These are phyloP conservation scores for Effrenium voratum DNA, from an alignment of 73 alveolate species.

Conservation along the genomic window DNA sequence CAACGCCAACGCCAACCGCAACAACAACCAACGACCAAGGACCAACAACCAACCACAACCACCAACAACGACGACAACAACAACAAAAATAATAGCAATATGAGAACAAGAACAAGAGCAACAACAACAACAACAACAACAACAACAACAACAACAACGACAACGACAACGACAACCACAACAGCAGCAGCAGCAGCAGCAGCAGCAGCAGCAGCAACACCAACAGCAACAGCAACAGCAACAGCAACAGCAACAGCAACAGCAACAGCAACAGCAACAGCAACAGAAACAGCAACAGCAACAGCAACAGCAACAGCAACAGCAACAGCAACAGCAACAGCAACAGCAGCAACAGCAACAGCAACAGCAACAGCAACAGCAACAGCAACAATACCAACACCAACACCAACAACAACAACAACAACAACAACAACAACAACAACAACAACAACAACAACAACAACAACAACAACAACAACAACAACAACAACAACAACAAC, in stretches of 20 bases:
- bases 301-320: not conserved
- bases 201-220: not conserved
- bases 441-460: not conserved
- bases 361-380: not conserved
- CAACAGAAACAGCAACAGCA: not conserved
- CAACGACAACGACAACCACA: not conserved
- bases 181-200: not conserved
- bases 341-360: not conserved
- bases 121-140: not conserved
- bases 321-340: not conserved
- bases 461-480: not conserved
- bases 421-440: not conserved
- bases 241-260: not conserved
- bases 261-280: not conserved
- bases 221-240: not conserved
- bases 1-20: too few species aligned
- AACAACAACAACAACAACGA: not conserved
- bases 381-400: not conserved
- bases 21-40: too few species aligned
- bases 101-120: too few species aligned
- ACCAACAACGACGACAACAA: too few species aligned
- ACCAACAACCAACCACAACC: too few species aligned
- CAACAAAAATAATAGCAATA: too few species aligned
- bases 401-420: not conserved
- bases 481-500: not conserved